Conservation (phyloP, 1,139 yeast species). For the Magnusiomyces paraingens region DNA sequence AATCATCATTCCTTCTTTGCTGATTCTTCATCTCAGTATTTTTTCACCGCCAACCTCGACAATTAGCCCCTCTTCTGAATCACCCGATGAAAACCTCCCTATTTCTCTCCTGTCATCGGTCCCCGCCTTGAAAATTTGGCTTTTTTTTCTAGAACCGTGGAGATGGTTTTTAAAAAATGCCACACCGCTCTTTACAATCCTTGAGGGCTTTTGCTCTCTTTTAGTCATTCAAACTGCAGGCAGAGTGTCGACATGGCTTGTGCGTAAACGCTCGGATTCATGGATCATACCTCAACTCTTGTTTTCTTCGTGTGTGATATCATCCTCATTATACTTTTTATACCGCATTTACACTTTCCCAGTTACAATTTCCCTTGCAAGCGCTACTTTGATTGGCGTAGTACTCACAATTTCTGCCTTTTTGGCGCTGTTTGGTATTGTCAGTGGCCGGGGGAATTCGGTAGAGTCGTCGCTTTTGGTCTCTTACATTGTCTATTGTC, state of each 20-base stretch:
- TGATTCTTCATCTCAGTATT: slow-evolving; percentile 63
- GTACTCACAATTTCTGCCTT: slow-evolving; percentile 70
- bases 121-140: slow-evolving; percentile 26
- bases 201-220: slow-evolving; percentile 90
- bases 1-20: slow-evolving; percentile 70
- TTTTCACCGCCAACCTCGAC: slow-evolving; percentile 35
- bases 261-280: slow-evolving; percentile 59
- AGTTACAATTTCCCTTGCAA: slow-evolving; percentile 52
- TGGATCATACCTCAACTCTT: slow-evolving; percentile 77
- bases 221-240: slow-evolving; percentile 88
- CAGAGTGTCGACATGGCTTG: slow-evolving; percentile 69
- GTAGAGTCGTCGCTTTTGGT: slow-evolving; percentile 79
- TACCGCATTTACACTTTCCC: slow-evolving; percentile 81
- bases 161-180: slow-evolving; percentile 61
- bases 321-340: slow-evolving; percentile 70
- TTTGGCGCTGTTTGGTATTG: slow-evolving; percentile 75
- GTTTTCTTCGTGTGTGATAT: slow-evolving; percentile 66
- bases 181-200: slow-evolving; percentile 79
- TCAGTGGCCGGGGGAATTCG: slow-evolving; percentile 78
- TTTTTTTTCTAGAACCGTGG: slow-evolving; percentile 54
- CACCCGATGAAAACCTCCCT: slow-evolving; percentile 12
- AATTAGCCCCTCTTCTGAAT: slow-evolving; percentile 9
- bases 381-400: slow-evolving; percentile 82
- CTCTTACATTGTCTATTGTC: slow-evolving; percentile 87
- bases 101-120: neutral